Base-by-base conservation (phyloP, 768 basidiomycete genomes). In the Pluteus cervinus region DNA sequence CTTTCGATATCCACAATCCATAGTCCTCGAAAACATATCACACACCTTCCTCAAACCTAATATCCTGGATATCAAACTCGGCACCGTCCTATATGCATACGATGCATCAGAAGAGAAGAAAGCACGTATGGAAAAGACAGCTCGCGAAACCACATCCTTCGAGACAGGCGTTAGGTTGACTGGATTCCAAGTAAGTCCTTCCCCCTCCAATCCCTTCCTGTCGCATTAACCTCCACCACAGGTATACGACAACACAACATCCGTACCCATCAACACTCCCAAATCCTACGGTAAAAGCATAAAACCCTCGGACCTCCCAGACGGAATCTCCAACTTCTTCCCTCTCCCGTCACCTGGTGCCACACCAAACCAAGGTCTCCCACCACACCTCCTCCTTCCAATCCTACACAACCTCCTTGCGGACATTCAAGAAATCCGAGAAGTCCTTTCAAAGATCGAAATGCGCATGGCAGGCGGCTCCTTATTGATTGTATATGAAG, bases 1-100 rank as follows among this genome's bases (percentile, higher is more conserved):
- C 23, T 36, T 32, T 36, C 32, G 36, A 40, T 46, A 36, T 47
- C 36, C 46, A 67, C 79, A 92, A 67, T 81, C 76, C 41, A 63
- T 94, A 37, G 88, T 94, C 21, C 61, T 99, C 3, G 83, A 93
- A 62, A 97, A 99, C 56, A 62, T 92, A 9, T 61, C 84, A 2
- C 59, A 81, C 46, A 53, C 69, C 1, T 97, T 92, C 65, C 49
- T 60, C 24, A 83, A 79, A 54, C 93, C 93, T 5, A 90, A 86
- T 47, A 74, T 96, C 40, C 66, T 97, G 20, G 94, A 99, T 55
- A 70, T 91, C 54, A 99, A 98, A 58, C 82, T 98, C 11, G 96
- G 96, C 1, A 93, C 85, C 0, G 67, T 84, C 1, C 71, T 98
- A n/a, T 87, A 86, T 45, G 90, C 87, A 35, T 74, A 81, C 15